Conservation (phyloP, 192 early-diverging fungal genomes). For the Entrophospora sp. region DNA sequence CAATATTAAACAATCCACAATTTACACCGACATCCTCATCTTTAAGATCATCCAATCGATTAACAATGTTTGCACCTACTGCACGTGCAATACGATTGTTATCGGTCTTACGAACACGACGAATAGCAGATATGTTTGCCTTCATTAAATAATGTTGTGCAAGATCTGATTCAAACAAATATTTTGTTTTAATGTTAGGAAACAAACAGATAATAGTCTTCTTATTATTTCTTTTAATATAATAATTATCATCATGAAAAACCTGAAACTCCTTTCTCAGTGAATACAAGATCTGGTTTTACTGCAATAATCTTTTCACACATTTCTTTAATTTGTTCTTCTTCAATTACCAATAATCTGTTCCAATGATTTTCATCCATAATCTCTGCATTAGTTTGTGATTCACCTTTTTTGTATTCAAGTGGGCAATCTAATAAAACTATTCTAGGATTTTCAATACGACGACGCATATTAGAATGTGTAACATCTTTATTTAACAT, state of each 20-base stretch:
- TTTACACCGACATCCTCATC: conserved; percentile 89
- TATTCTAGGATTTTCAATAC: conserved; percentile 93
- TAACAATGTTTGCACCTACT: conserved; percentile 93
- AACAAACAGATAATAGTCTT: no score
- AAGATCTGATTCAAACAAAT: conserved; percentile 59
- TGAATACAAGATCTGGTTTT: conserved; percentile 97
- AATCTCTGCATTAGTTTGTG: conserved; percentile 98
- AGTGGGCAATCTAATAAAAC: conserved; percentile 96
- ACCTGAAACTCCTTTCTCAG: conserved; percentile 97
- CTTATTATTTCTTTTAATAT: no score
- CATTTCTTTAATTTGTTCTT: conserved; percentile 96
- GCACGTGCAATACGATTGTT: conserved; percentile 99
- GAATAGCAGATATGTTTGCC: conserved; percentile 94
- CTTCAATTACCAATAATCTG: conserved; percentile 94
- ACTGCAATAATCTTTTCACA: conserved; percentile 92
- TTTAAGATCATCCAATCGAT: conserved; percentile 94
- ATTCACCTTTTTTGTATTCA: conserved; percentile 99
- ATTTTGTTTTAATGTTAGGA: no score
- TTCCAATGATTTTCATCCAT: conserved; percentile 96
- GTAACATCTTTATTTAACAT: conserved; percentile 99
- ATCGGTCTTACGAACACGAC: conserved; percentile 96
- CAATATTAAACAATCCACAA: conserved; percentile 89
- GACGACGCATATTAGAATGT: conserved; percentile 93
- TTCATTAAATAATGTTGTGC: conserved; percentile 99
- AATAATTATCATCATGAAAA: no score